A percentile compares a stretch with the other conserved stretches of the same genome.
Conservation (phyloP, 495 filamentous ascomycete species). For the Evernia prunastri region DNA sequence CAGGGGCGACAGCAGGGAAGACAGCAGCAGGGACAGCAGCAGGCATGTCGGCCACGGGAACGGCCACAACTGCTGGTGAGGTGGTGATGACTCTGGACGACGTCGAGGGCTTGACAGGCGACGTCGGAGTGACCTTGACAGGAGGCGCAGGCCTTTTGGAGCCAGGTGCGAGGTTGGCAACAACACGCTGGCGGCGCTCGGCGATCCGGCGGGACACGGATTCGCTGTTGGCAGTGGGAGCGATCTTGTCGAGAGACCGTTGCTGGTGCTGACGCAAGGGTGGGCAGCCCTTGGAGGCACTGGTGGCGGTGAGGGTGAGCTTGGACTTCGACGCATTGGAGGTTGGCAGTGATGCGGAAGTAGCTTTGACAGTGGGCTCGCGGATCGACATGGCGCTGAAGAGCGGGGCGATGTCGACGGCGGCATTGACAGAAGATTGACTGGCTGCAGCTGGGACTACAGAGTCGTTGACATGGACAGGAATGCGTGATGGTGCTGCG, state of each 20-base stretch:
- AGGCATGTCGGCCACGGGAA: no score
- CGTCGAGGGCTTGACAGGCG: neutral
- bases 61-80: neutral
- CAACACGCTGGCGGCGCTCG: neutral
- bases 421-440: neutral
- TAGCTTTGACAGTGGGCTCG: neutral
- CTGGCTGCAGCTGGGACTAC: slow-evolving; percentile 2
- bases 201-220: neutral
- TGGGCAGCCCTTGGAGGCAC: neutral
- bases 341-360: neutral
- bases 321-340: neutral
- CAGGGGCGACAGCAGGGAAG: neutral
- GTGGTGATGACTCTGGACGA: neutral
- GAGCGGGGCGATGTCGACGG: neutral
- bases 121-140: neutral
- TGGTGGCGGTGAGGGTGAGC: neutral
- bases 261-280: neutral
- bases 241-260: neutral
- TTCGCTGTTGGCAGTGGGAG: neutral
- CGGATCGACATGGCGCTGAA: neutral
- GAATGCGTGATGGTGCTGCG: neutral
- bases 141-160: neutral
- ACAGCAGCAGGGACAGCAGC: neutral
- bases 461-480: neutral
- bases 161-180: neutral